These are phyloP conservation scores for Suillus lakei DNA, from an alignment of 768 basidiomycete genomes.

Conservation along the genomic window DNA sequence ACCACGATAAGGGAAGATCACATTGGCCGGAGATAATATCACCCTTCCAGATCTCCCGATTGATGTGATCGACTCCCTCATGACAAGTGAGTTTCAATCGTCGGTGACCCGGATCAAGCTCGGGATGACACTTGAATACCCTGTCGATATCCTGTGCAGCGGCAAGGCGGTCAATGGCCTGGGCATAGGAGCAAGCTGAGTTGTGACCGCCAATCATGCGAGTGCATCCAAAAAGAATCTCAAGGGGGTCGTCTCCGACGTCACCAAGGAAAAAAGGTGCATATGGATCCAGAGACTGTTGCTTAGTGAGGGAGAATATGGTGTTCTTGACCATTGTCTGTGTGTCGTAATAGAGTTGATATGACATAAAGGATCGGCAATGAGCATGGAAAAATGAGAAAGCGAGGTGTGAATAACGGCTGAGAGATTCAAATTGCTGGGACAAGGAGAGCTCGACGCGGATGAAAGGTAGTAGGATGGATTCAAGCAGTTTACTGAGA, in stretches of 20 bases:
- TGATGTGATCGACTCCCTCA: not conserved
- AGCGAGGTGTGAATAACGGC: too few relatives aligned
- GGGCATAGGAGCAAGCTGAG: constrained; percentile 14
- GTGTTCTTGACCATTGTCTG: not conserved
- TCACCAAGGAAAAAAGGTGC: constrained; percentile 25
- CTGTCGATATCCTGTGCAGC: constrained; percentile 18
- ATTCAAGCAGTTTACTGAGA: too few relatives aligned
- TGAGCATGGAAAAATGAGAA: too few relatives aligned
- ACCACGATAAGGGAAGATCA: not conserved
- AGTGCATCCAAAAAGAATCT: constrained; percentile 22
- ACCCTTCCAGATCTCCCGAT: constrained; percentile 24
- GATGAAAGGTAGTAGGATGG: too few relatives aligned
- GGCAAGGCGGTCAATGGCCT: not conserved
- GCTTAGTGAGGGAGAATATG: too few relatives aligned
- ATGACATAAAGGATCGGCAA: too few relatives aligned
- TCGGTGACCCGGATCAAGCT: constrained; percentile 4
- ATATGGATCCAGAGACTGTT: too few relatives aligned
- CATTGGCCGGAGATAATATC: not conserved
- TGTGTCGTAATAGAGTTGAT: too few relatives aligned
- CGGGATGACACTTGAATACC: not conserved
- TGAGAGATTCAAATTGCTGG: too few relatives aligned
- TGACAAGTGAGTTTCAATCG: not conserved
- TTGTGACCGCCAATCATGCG: not conserved
- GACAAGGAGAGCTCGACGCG: too few relatives aligned
- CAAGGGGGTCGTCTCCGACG: constrained; percentile 35